These are phyloP conservation scores for Lipomyces yamanashiensis DNA, from an alignment of 805 yeast genomes.

Conservation along the genomic window DNA sequence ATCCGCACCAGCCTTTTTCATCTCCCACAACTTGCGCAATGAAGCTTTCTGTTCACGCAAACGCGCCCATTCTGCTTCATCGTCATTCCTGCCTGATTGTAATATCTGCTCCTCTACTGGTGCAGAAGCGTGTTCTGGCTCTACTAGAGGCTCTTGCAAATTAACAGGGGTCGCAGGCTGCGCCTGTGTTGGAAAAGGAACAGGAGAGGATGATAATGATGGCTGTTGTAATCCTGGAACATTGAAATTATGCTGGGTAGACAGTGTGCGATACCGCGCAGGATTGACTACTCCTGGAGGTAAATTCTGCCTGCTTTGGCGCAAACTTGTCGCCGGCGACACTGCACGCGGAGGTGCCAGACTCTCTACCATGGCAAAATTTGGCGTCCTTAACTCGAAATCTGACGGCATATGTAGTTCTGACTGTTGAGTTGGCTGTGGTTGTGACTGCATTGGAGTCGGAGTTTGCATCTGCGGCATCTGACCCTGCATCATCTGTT, in stretches of 20 bases:
- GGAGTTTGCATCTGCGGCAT: background rate
- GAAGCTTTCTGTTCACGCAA: conserved; percentile 7
- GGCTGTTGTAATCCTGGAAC: background rate
- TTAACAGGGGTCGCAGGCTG: too few species aligned
- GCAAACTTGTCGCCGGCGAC: background rate
- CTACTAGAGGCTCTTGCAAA: background rate
- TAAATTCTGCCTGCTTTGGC: conserved; percentile 1
- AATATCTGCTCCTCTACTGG: background rate
- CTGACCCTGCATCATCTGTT: conserved; percentile 27
- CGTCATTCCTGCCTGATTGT: background rate
- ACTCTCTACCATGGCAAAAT: too few species aligned
- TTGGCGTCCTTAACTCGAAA: too few species aligned
- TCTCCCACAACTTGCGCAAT: conserved; percentile 20
- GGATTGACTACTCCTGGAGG: conserved; percentile 9
- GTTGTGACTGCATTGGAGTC: background rate
- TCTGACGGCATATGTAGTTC: background rate
- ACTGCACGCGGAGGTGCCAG: background rate
- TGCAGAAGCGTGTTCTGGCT: background rate
- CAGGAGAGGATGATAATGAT: background rate
- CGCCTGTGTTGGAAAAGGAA: too few species aligned
- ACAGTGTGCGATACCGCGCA: conserved; percentile 24
- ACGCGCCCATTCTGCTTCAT: conserved; percentile 17
- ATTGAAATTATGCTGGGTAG: conserved; percentile 18
- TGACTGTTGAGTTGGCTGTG: background rate
- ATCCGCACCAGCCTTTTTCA: background rate